Base-by-base conservation (phyloP, 441 rosid species). In the Erodium texanum region DNA sequence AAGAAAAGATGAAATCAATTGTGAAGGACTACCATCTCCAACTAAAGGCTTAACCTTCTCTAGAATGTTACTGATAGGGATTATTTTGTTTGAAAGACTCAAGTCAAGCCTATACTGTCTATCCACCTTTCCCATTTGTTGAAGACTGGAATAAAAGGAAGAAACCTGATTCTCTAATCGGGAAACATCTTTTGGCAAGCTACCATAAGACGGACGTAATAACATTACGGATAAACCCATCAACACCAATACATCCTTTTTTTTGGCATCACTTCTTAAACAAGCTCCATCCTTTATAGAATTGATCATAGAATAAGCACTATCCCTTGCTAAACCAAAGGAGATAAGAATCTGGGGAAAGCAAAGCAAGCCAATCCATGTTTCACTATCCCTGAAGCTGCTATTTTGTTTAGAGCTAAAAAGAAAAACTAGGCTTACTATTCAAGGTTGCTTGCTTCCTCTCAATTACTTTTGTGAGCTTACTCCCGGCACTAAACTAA, bases 111-210 rank as follows among this genome's bases (percentile, higher is more conserved):
- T 45, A 15, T 15, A 45, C n/a, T 3, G 54, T 45, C 54, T 45
- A 45, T 45, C 54, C 54, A 45, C 54, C 54, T 45, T 45, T 45
- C 54, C 54, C 54, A 45, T 45, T 45, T 45, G 54, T 45, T 45
- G 54, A 45, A 45, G 54, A 45, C 54, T 45, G 54, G 12, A 45
- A 45, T 45, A 45, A 45, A 8, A 45, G 54, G 54, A 45, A 45
- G 54, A 45, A 45, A 45, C 14, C 54, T 8, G n/a, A 45, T 45
- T 45, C n/a, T 45, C 54, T 45, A 45, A 45, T 45, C 14, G 54
- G 54, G 3, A 45, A 45, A 9, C 54, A 45, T 45, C 54, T 45
- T 45, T 45, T 45, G 54, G 54, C 54, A 45, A 45, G 54, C 54
- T 9, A 45, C 54, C n/a, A 45, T 45, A 15, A 45, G 54, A 45